Conservation (phyloP, 331 rosid species). For the Quercus phellos region DNA sequence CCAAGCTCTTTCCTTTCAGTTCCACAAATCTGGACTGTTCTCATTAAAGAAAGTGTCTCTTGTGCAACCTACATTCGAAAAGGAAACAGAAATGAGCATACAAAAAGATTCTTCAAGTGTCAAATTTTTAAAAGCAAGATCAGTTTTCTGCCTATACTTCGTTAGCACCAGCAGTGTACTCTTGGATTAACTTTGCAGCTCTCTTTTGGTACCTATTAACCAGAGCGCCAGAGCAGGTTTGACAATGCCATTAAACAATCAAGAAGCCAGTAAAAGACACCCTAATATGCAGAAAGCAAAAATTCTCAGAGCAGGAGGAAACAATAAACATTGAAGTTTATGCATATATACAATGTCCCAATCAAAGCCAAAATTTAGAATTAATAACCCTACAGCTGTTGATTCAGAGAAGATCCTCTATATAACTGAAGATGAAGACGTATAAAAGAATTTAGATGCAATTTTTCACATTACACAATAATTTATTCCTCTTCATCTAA, state of each 20-base stretch:
- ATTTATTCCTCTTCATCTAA: not conserved
- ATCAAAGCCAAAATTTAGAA: not conserved
- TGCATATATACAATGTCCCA: not conserved
- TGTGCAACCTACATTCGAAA: slow-evolving; percentile 52
- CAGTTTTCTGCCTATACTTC: slow-evolving; percentile 42
- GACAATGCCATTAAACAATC: slow-evolving; percentile 17
- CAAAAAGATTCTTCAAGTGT: not conserved
- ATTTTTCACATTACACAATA: not conserved
- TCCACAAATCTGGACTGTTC: slow-evolving; percentile 54
- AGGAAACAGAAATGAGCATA: slow-evolving; percentile 18
- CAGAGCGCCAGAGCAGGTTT: slow-evolving; percentile 6
- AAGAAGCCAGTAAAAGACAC: not conserved
- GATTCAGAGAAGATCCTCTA: not conserved
- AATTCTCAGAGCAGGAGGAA: not conserved
- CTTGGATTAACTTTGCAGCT: slow-evolving; percentile 61
- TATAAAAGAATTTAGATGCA: not conserved
- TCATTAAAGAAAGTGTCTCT: slow-evolving; percentile 56
- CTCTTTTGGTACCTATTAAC: slow-evolving; percentile 55
- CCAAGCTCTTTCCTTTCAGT: slow-evolving; percentile 46
- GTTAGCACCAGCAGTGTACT: slow-evolving; percentile 63
- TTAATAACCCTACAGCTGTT: not conserved
- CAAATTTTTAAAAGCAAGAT: slow-evolving; percentile 11
- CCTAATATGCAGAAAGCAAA: not conserved
- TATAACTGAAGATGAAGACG: slow-evolving; percentile 2
- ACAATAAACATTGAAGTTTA: slow-evolving; percentile 7